phyloP scores from a whole-genome alignment of 305 asterid species.

The Fraxinus sp. region DNA sequence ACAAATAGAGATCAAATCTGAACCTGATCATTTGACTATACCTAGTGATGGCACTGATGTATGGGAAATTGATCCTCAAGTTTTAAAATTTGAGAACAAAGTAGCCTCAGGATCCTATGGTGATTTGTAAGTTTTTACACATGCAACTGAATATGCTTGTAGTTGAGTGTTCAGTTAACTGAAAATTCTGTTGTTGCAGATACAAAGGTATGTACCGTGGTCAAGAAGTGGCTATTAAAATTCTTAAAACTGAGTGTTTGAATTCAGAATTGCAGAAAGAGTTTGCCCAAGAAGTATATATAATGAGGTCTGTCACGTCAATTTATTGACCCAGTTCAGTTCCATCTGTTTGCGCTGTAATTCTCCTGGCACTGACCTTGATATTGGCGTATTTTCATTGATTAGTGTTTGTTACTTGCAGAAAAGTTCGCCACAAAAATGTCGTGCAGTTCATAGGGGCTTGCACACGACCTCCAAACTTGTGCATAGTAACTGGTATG shows the following conservation, averaged over 20 bases:
- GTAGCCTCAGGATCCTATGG: conserved; percentile 53
- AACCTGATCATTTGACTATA: conserved; percentile 42
- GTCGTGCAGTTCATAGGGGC: conserved; percentile 98
- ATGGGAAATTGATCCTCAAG: conserved; percentile 49
- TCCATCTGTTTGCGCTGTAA: neutral
- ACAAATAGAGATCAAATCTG: conserved; percentile 28
- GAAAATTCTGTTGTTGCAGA: conserved; percentile 21
- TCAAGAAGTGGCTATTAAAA: conserved; percentile 54
- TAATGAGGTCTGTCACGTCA: conserved; percentile 38
- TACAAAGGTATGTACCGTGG: conserved; percentile 40
- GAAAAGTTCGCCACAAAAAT: conserved; percentile 93
- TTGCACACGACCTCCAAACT: conserved; percentile 81
- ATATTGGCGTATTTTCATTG: conserved; percentile 7
- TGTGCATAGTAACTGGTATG: conserved; percentile 89
- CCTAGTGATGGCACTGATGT: conserved; percentile 50
- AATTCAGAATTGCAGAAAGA: conserved; percentile 48
- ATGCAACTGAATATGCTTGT: neutral
- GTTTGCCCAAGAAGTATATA: conserved; percentile 53
- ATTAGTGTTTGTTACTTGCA: conserved; percentile 44
- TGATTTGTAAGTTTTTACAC: conserved; percentile 39
- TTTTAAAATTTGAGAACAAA: conserved; percentile 37
- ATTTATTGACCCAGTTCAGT: neutral
- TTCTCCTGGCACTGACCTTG: neutral
- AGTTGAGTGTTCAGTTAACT: neutral
- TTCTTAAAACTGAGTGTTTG: conserved; percentile 45